Evolutionary conservation across 1,139 yeast genomes (phyloP), one percentile per base, ranked within the genome.

Genomic region (Kazachstania sp.): DNA sequence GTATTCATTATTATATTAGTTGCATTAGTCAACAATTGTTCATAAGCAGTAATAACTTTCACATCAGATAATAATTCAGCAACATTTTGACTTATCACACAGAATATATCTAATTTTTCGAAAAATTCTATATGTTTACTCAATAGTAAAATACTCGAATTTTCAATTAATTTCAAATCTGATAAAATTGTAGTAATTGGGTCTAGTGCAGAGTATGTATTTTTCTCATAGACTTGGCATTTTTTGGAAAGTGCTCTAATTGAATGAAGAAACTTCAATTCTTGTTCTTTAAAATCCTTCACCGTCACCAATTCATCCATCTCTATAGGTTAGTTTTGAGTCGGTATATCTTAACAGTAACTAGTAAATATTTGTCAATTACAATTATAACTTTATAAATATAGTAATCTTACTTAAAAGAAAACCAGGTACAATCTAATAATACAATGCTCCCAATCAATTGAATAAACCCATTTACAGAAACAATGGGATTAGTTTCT

Each of bases 101-200:
- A 31, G 23, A 40, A 40, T 12, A 32, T 40, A 13, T 40, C 43
- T 13, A 45, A 30, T 18, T 34, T 26, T 9, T 40, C 44, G 12
- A 45, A 35, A 3, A 41, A 36, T n/a, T 41, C 44, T 4, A 45
- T 32, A 20, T 45, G 47, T 26, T 34, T 45, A 20, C 39, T 40
- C n/a, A 45, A 19, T 12, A 40, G 20, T 4, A 23, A 8, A n/a
- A 45, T 45, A 30, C 38, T 28, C 8, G 47, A 31, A 13, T 19
- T n/a, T 5, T 30, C 37, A 2, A 45, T 26, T 7, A 8, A n/a
- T 31, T 19, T 40, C 4, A 45, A 20, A 5, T 45, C 47, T 3
- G 19, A 18, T 11, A 31, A 7, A 3, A 45, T 36, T 5, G n/a
- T 30, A 7, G 19, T 15, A 15, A 45, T 26, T 7, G 47, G 47